Base-by-base conservation (phyloP, 2,329 filamentous ascomycete species). In the Colletotrichum liriopes region DNA sequence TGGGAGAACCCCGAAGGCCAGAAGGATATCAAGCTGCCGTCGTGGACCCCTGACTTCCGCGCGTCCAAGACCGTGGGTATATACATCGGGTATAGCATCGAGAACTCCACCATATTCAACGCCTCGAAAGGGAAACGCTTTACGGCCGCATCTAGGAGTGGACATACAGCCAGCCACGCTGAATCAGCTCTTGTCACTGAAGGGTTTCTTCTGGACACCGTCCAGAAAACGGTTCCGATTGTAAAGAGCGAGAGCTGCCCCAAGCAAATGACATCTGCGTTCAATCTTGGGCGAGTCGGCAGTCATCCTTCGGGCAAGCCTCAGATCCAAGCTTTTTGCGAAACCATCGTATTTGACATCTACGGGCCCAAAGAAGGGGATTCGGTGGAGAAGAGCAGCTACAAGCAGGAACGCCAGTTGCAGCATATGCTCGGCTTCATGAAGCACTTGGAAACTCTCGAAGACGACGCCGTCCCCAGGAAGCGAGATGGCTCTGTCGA, bases 31-130 rank as follows among this genome's bases (percentile, higher is more conserved):
- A 35, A 4, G 35, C 35, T 58, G 7, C 55, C 55, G 16, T 58
- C 55, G 14, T 58, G 55, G 55, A 58, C 55, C 9, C 55, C 55
- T 9, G 55, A 58, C 35, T 58, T 26, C 32, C 55, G 55, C 5
- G 23, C n/a, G 11, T 39, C 55, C 12, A n/a, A 18, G 9, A 23
- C 35, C 3, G 37, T 18, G 3, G 35, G 26, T 16, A 58, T 58
- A 14, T 41, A 58, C 12, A 11, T n/a, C 2, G 37, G 35, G 20
- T 58, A 37, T 8, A 11, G 35, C 9, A 37, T 37, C 11, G 55
- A 12, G 12, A 58, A 26, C 2, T n/a, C 55, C 11, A 20, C 35
- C 2, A 20, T 39, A 18, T 58, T 58, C 6, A 26, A 58, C 32
- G 55, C 55, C 4, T 23, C 55, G 3, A 58, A 58, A 26, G 55